Base-by-base conservation (phyloP, 345 rosid species). In the Dovyalis caffra region DNA sequence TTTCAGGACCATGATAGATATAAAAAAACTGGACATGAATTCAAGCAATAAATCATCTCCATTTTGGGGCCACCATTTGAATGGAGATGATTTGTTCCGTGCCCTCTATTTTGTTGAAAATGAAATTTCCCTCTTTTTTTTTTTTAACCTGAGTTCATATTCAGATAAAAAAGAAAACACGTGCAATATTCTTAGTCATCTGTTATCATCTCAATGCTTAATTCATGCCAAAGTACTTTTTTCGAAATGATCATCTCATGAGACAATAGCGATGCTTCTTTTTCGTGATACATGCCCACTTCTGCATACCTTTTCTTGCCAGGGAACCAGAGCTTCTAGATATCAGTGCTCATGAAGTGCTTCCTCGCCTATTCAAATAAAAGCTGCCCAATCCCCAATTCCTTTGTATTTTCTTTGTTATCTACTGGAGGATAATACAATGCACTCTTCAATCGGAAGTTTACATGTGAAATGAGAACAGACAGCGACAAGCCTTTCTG, bases 281-380 rank as follows among this genome's bases (percentile, higher is more conserved):
- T 62, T 29, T 25, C 60, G 56, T 21, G 2, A 53, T 34, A 21
- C 47, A 21, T 14, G n/a, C 58, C 3, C 23, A 28, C 28, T 29
- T 57, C 29, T 38, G 33, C n/a, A 16, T 28, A 15, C 35, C 56
- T 16, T 62, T 66, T 80, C n/a, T 79, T 56, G 28, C 49, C 92
- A 94, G 98, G 93, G 97, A 87, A 62, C 99, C 98, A 9, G 98
- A 93, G 78, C 78, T 38, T 68, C 74, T 93, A 75, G 99, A 93
- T 76, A 84, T 91, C 23, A 68, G 84, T 37, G 86, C 89, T 33
- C 98, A 95, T 81, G 97, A 93, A 87, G 79, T 95, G 70, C 81
- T 95, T 75, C 99, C 99, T 0, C 94, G 96, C 40, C 71, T 95
- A 21, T 95, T 90, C 89, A 93, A 89, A 78, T 84, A 89, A 81